Base-by-base conservation (phyloP, 2,329 filamentous ascomycete species). In the Diaporthe nobilis region DNA sequence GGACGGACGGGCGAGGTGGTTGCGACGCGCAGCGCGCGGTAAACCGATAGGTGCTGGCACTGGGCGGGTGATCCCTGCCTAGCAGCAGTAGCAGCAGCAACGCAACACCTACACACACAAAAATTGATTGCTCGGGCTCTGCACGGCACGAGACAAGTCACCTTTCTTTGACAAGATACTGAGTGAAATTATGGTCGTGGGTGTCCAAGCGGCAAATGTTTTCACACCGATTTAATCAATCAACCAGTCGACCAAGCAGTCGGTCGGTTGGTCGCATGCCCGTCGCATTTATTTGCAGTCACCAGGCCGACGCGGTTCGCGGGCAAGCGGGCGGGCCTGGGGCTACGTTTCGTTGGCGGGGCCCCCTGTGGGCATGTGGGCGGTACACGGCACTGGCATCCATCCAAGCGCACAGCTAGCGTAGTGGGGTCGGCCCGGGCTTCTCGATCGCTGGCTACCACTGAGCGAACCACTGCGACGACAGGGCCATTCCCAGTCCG, bases 1-100 rank as follows among this genome's bases (percentile, higher is more conserved):
- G 72, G 72, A n/a, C 47, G 60, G 60, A 53, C 63, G 49, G 71
- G 44, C 51, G 72, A 53, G 39, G 42, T 68, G 22, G 72, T 74
- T 73, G 76, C 70, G 76, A 77, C 76, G 49, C 75, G 73, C 75
- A 70, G 60, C 51, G 72, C 72, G 61, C 72, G 61, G 58, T 65
- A 73, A 73, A 39, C 39, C 72, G 51, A 68, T 28, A 34, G 49
- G 34, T 57, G 39, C 49, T 71, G 68, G 63, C 12, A 49, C 25
- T 57, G 20, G 71, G 72, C 49, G 51, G 31, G 60, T 58, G 12
- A 73, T 73, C 58, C 58, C 57, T 73, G 71, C 58, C 58, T 55
- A 47, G 25, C 17, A 65, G 71, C 44, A 28, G 4, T 28, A 63
- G 47, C 22, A 65, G 22, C 47, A 68, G 31, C 34, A 42, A 13